These are phyloP conservation scores for Gnomoniopsis sp. DNA, from an alignment of 2,329 filamentous ascomycete species.

Conservation along the genomic window DNA sequence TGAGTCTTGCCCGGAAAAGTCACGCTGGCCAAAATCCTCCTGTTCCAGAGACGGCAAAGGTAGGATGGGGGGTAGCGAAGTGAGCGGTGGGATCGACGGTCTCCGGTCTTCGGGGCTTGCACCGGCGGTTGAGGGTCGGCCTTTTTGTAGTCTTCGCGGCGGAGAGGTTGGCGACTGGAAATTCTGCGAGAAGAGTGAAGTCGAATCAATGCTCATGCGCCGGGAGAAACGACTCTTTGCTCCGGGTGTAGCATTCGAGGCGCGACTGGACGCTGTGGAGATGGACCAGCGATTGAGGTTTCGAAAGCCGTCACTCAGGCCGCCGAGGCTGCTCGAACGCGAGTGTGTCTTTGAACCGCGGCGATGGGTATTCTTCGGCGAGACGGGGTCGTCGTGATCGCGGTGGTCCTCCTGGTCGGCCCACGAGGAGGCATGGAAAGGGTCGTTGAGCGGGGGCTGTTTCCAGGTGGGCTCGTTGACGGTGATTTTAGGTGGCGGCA, in stretches of 20 bases:
- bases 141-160: constrained; percentile 34
- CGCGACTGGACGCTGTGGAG: constrained; percentile 48
- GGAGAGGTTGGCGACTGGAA: constrained; percentile 28
- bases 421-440: constrained; percentile 25
- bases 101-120: constrained; percentile 24
- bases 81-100: constrained; percentile 28
- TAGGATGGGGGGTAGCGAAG: constrained; percentile 38
- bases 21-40: constrained; percentile 26
- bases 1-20: constrained; percentile 3
- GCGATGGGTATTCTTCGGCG: constrained; percentile 17
- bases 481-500: constrained; percentile 35
- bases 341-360: constrained; percentile 27
- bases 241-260: constrained; percentile 33
- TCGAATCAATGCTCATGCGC: constrained; percentile 43
- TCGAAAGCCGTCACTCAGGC: constrained; percentile 41
- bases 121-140: constrained; percentile 30
- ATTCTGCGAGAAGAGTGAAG: constrained; percentile 24
- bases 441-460: constrained; percentile 20
- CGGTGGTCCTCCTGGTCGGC: constrained; percentile 17
- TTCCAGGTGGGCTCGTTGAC: constrained; percentile 14
- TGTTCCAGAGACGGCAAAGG: constrained; percentile 38
- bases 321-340: constrained; percentile 33
- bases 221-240: constrained; percentile 34
- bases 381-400: constrained; percentile 19
- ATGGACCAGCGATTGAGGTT: constrained; percentile 52